These are phyloP conservation scores for Aeschynomene evenia DNA, from an alignment of 306 rosid genomes.

Conservation along the genomic window DNA sequence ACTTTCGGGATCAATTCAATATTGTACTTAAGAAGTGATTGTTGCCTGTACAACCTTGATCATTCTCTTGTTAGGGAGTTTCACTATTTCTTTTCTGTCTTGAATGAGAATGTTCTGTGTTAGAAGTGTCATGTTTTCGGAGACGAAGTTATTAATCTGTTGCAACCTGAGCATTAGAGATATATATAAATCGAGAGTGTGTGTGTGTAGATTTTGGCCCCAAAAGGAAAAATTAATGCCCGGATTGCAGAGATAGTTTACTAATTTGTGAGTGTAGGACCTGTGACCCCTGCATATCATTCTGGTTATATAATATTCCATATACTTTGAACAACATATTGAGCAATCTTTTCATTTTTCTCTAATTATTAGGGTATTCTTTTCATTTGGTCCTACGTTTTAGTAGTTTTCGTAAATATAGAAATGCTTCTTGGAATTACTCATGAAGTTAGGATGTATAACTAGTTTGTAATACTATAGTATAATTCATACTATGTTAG, in stretches of 20 bases:
- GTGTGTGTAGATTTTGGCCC: slow-evolving; percentile 32
- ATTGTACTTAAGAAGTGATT: slow-evolving; percentile 20
- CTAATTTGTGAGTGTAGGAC: slow-evolving; percentile 33
- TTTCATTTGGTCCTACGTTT: background rate
- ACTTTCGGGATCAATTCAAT: slow-evolving; percentile 20
- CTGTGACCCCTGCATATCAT: background rate
- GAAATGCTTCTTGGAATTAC: background rate
- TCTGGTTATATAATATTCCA: slow-evolving; percentile 15
- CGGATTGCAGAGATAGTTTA: slow-evolving; percentile 12
- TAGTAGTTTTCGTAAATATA: background rate
- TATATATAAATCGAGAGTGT: slow-evolving; percentile 20
- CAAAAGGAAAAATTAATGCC: slow-evolving; percentile 1
- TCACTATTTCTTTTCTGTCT: slow-evolving; percentile 16
- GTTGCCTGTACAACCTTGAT: slow-evolving; percentile 39
- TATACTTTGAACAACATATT: background rate
- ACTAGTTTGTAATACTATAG: too few species aligned
- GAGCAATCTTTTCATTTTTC: background rate
- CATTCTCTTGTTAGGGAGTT: slow-evolving; percentile 23
- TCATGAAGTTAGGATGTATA: background rate
- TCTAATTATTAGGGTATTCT: background rate
- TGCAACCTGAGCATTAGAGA: slow-evolving; percentile 32
- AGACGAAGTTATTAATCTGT: slow-evolving; percentile 21
- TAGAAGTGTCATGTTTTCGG: slow-evolving; percentile 26
- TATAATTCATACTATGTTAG: background rate
- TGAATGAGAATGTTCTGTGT: slow-evolving; percentile 30